These are phyloP conservation scores for Martiniozyma asiatica DNA, from an alignment of 1,139 yeast species.

Conservation along the genomic window DNA sequence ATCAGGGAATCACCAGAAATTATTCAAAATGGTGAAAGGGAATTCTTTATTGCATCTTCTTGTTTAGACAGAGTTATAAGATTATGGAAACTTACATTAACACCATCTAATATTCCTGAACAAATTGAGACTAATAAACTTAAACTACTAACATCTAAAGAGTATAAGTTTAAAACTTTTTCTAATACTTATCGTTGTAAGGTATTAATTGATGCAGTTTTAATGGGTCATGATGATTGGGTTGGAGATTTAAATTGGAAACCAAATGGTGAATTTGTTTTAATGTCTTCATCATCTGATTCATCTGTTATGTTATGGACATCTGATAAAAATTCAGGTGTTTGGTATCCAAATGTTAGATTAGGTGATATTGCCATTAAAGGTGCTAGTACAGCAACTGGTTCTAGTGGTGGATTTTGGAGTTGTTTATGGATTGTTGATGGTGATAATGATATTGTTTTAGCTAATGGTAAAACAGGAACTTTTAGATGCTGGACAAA, in stretches of 20 bases:
- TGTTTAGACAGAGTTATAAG: conserved; percentile 85
- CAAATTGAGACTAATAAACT: conserved; percentile 33
- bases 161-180: conserved; percentile 40
- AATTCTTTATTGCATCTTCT: conserved; percentile 66
- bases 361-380: conserved; percentile 88
- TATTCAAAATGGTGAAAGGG: conserved; percentile 22
- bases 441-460: conserved; percentile 34
- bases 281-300: conserved; percentile 85
- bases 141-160: conserved; percentile 50
- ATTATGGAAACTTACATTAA: conserved; percentile 61
- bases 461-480: conserved; percentile 87
- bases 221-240: conserved; percentile 99
- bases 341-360: conserved; percentile 76
- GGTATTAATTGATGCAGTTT: conserved; percentile 67
- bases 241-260: conserved; percentile 80
- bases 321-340: conserved; percentile 75
- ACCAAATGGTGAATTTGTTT: conserved; percentile 31
- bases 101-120: conserved; percentile 44
- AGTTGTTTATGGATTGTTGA: conserved; percentile 63
- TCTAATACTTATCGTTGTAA: conserved; percentile 21
- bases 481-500: conserved; percentile 68
- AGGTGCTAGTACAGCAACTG: conserved; percentile 98
- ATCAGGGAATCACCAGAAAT: conserved; percentile 39
- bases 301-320: conserved; percentile 95
- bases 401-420: conserved; percentile 98